Base-by-base conservation (phyloP, 2,329 filamentous ascomycete species). In the Calonectria henricotiae region DNA sequence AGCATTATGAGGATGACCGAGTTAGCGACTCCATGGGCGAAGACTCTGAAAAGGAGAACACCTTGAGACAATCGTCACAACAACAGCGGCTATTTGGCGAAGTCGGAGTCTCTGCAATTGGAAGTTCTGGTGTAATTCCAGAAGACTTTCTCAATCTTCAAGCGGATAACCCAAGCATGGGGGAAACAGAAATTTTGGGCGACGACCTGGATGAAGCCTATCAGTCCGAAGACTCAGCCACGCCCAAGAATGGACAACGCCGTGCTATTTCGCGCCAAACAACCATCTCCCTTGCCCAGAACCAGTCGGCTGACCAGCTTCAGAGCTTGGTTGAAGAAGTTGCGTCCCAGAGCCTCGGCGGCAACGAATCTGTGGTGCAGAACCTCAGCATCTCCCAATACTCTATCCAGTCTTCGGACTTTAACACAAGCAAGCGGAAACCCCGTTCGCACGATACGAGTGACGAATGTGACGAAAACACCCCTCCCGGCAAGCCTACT, bases 1-100 rank as follows among this genome's bases (percentile, higher is more conserved):
- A 75, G 6, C 77, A 77, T 60, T 76, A 78, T 35, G 82, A 84
- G 11, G 80, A 81, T 17, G 83, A 85, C 47, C 76, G 83, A 11
- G 78, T 85, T 2, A 82, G 83, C 66, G 83, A 82, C 61, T 87
- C 85, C 1, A 80, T 83, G 74, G 82, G 83, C 72, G 94, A 93
- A 73, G 92, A 94, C 70, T 94, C 92, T 5, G 94, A 95, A 79
- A 94, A 94, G 77, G 93, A 95, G 80, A 95, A 94, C 8, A 88
- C 89, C 61, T 92, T 92, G 81, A 90, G 93, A 55, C 91, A 90
- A 83, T 90, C 80, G 23, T 74, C 76, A 13, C 82, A 80, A 5
- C 81, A 79, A 3, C 84, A 80, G 3, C 83, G 84, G 11, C 79
- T 90, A 2, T 90, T 89, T 76, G 89, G 89, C 2, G 89, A 90